These are phyloP conservation scores for Sugiyamaella valdiviana DNA, from an alignment of 805 yeast genomes.

Conservation along the genomic window DNA sequence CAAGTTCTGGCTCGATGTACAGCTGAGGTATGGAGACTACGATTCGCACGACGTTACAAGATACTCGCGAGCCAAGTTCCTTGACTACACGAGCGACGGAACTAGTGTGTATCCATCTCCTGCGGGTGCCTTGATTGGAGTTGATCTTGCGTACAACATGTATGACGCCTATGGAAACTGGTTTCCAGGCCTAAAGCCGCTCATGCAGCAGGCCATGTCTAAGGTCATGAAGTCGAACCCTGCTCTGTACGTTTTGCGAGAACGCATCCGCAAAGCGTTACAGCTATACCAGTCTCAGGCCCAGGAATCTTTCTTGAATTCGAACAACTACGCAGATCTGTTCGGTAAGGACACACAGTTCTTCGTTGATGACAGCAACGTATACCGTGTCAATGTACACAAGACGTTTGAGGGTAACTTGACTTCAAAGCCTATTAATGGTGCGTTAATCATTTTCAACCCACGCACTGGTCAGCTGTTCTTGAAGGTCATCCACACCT, in stretches of 20 bases:
- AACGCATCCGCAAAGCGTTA: constrained; percentile 87
- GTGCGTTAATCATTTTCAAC: constrained; percentile 82
- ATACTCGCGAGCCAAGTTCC: constrained; percentile 84
- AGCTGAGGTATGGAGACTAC: constrained; percentile 91
- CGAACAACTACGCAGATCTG: constrained; percentile 83
- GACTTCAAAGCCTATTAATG: constrained; percentile 88
- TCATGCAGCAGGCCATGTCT: constrained; percentile 85
- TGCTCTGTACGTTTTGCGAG: constrained; percentile 83
- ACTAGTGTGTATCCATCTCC: constrained; percentile 85
- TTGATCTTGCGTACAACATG: constrained; percentile 93
- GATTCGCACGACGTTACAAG: constrained; percentile 96
- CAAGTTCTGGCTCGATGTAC: constrained; percentile 93
- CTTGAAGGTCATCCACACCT: constrained; percentile 82
- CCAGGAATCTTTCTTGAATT: constrained; percentile 82
- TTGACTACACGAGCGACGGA: constrained; percentile 88
- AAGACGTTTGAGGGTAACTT: constrained; percentile 88
- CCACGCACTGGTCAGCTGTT: constrained; percentile 89
- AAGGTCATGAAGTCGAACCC: constrained; percentile 95
- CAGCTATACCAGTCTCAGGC: constrained; percentile 92
- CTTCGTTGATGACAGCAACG: constrained; percentile 90
- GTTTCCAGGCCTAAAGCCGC: constrained; percentile 90
- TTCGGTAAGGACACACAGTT: constrained; percentile 78
- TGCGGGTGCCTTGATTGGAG: constrained; percentile 83
- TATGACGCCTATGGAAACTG: constrained; percentile 96
- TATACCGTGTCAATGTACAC: constrained; percentile 87